These are phyloP conservation scores for Leishmania tarentolae DNA, from an alignment of 208 protist genomes.

Conservation along the genomic window DNA sequence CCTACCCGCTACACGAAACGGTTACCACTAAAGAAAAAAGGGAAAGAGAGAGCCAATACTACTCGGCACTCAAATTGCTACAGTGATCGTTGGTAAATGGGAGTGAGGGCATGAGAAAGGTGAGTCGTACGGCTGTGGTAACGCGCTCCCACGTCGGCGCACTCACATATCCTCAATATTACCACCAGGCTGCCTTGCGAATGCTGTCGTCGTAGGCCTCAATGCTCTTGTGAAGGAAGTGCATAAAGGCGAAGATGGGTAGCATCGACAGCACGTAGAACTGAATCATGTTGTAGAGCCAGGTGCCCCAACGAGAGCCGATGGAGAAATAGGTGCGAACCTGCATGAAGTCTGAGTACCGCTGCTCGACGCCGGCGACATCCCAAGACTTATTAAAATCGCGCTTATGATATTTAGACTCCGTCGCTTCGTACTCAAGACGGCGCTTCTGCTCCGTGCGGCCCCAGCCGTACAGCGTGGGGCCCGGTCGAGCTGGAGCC, in stretches of 20 bases:
- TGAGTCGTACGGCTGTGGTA: neutral
- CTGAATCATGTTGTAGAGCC: slow-evolving; percentile 89
- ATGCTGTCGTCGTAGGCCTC: slow-evolving; percentile 89
- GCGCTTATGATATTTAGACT: slow-evolving; percentile 91
- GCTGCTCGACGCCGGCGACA: slow-evolving; percentile 86
- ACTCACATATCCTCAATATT: slow-evolving; percentile 18
- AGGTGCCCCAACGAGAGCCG: slow-evolving; percentile 86
- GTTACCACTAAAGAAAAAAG: slow-evolving; percentile 14
- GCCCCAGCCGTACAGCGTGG: slow-evolving; percentile 90
- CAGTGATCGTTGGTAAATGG: neutral
- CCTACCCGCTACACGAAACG: slow-evolving; percentile 6
- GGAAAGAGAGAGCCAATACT: slow-evolving; percentile 18
- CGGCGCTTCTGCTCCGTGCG: slow-evolving; percentile 91
- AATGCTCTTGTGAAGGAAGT: slow-evolving; percentile 78
- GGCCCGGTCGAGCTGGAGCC: slow-evolving; percentile 80
- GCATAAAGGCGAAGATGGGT: slow-evolving; percentile 83
- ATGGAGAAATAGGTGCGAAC: slow-evolving; percentile 90
- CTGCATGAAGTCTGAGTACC: slow-evolving; percentile 90
- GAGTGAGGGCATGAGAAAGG: neutral
- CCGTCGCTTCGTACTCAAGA: slow-evolving; percentile 90
- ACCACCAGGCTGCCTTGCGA: slow-evolving; percentile 88
- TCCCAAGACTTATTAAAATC: slow-evolving; percentile 94
- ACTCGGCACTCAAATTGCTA: slow-evolving; percentile 11
- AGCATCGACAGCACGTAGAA: slow-evolving; percentile 88
- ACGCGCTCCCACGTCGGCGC: slow-evolving; percentile 1